Conservation (phyloP, 345 rosid genomes). For the Bruguiera sexangula region DNA sequence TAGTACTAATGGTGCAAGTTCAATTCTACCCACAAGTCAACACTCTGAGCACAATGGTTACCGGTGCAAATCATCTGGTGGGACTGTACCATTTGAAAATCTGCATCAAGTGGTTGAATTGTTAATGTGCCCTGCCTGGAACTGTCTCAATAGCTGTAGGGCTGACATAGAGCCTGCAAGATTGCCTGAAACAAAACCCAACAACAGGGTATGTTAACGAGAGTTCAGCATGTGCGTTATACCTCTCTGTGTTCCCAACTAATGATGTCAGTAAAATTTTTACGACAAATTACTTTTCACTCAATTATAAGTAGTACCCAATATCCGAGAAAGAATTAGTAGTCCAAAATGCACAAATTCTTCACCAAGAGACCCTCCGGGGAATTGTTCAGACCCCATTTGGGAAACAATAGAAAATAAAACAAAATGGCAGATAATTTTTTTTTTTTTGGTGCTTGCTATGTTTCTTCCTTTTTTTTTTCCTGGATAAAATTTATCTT, state of each 20-base stretch:
- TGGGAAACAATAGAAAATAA: background rate
- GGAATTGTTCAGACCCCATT: background rate
- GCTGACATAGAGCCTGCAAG: slow-evolving; percentile 47
- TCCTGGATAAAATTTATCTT: too few species aligned
- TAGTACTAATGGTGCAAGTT: background rate
- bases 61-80: background rate
- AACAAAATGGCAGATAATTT: background rate
- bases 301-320: too few species aligned
- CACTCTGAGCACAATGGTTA: background rate
- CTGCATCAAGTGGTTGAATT: slow-evolving; percentile 17
- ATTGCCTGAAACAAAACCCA: slow-evolving; percentile 42
- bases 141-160: slow-evolving; percentile 51
- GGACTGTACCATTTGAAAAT: background rate
- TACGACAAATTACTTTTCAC: too few species aligned
- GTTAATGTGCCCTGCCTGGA: slow-evolving; percentile 36
- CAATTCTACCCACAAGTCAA: background rate
- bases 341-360: too few species aligned
- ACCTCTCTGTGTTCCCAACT: too few species aligned
- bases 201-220: background rate
- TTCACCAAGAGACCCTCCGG: too few species aligned
- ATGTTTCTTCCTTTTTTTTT: too few species aligned
- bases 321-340: too few species aligned
- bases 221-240: too few species aligned
- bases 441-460: too few species aligned
- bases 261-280: too few species aligned